phyloP scores from a whole-genome alignment of 75 land plant species.

The Pseudotsuga menziesii region DNA sequence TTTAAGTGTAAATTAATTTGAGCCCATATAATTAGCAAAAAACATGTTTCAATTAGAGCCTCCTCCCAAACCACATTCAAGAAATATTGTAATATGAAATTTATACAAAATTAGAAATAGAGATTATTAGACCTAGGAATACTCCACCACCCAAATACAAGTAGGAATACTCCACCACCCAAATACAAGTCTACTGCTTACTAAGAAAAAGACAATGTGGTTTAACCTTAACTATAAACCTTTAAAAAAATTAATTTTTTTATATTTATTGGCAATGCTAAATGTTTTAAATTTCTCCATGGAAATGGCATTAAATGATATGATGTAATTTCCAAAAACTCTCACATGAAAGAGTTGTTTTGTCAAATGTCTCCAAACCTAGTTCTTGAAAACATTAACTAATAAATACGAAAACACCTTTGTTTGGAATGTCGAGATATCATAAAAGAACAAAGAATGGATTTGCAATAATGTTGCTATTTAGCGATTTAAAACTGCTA shows the following conservation, averaged over 20 bases:
- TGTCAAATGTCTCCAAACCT: conserved; percentile 96
- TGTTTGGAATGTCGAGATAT: too few species aligned
- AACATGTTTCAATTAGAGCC: background rate
- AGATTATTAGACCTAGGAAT: background rate
- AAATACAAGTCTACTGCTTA: background rate
- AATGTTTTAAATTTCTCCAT: too few species aligned
- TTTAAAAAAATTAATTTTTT: too few species aligned
- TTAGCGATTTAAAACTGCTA: too few species aligned
- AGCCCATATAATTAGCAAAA: background rate
- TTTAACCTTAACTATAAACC: too few species aligned
- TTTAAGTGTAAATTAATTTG: background rate
- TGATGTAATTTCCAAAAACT: background rate
- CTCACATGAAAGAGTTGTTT: conserved; percentile 93
- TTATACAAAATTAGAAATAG: background rate
- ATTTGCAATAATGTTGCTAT: too few species aligned
- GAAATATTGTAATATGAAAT: background rate
- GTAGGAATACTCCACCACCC: background rate
- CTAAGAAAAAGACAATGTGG: background rate
- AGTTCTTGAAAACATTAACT: conserved; percentile 60
- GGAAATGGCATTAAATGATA: too few species aligned
- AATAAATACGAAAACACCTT: background rate
- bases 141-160: too few species aligned
- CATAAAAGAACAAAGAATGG: too few species aligned
- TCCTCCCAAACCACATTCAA: background rate
- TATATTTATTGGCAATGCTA: too few species aligned